Percentiles rank a stretch among this genome's conserved stretches.
Conservation (phyloP, 306 rosid species). For the Hippophae gyantsensis region DNA sequence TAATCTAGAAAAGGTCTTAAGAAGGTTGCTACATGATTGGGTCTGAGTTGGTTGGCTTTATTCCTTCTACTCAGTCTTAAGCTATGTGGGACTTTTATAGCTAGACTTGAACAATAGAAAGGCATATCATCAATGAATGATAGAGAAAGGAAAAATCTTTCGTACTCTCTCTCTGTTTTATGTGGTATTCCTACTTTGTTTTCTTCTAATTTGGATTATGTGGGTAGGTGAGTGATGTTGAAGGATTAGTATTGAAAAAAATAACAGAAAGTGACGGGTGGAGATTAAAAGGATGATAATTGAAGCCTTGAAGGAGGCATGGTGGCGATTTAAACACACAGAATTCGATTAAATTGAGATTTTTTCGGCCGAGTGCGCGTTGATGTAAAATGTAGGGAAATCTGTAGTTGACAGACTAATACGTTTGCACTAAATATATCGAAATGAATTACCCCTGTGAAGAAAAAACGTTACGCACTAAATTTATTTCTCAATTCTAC, state of each 20-base stretch:
- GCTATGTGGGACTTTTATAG: conserved; percentile 39
- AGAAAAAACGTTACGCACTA: too few relatives aligned
- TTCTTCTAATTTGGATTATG: conserved; percentile 16
- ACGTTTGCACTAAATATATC: too few relatives aligned
- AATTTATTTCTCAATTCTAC: too few relatives aligned
- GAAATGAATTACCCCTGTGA: too few relatives aligned
- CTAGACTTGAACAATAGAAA: conserved; percentile 43
- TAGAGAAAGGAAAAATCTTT: background rate
- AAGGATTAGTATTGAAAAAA: background rate
- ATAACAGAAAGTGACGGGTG: background rate
- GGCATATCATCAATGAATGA: conserved; percentile 42
- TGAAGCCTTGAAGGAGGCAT: too few relatives aligned
- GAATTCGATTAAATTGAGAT: too few relatives aligned
- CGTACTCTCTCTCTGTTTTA: background rate
- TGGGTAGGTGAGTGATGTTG: conserved; percentile 15
- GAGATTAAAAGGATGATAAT: too few relatives aligned
- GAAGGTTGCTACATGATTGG: conserved; percentile 25
- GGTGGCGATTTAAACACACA: too few relatives aligned
- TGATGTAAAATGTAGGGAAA: too few relatives aligned
- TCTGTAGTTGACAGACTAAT: too few relatives aligned
- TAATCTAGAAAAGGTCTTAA: conserved; percentile 13
- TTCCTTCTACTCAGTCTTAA: conserved; percentile 22
- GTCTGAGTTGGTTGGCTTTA: conserved; percentile 13
- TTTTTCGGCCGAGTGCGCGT: too few relatives aligned
- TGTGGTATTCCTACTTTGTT: background rate